Evolutionary conservation across 2,329 filamentous ascomycete genomes (phyloP).

Genomic region (Chaetomiaceae sp.): DNA sequence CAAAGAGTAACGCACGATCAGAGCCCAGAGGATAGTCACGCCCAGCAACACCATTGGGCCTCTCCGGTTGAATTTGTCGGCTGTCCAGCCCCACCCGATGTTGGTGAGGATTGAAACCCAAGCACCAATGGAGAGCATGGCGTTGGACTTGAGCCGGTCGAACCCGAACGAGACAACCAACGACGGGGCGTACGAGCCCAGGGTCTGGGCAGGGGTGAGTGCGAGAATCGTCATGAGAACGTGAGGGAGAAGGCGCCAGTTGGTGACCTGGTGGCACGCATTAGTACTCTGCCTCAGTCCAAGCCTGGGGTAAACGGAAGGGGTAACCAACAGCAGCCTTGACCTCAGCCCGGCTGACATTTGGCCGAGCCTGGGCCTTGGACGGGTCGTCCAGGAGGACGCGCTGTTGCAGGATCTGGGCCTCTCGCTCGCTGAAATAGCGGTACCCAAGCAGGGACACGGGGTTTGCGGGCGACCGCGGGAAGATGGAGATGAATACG

Average conservation of each 20-base stretch:
- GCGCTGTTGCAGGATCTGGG: slow-evolving; percentile 31
- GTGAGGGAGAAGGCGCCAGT: slow-evolving; percentile 36
- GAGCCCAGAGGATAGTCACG: slow-evolving; percentile 26
- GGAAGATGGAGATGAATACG: slow-evolving; percentile 31
- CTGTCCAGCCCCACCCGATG: slow-evolving; percentile 30
- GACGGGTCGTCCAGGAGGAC: slow-evolving; percentile 34
- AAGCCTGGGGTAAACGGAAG: no score
- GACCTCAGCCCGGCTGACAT: slow-evolving; percentile 32
- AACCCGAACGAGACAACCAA: slow-evolving; percentile 35
- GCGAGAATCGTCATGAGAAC: slow-evolving; percentile 29
- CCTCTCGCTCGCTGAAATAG: slow-evolving; percentile 33
- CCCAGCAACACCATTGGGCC: slow-evolving; percentile 29
- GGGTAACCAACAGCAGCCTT: slow-evolving; percentile 30
- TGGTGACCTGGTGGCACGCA: slow-evolving; percentile 29
- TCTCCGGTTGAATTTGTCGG: slow-evolving; percentile 25
- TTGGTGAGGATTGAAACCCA: slow-evolving; percentile 34
- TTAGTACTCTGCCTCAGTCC: not conserved
- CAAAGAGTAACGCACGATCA: slow-evolving; percentile 25
- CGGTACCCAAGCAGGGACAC: slow-evolving; percentile 30
- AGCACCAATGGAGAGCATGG: slow-evolving; percentile 33
- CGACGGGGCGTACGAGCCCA: slow-evolving; percentile 31
- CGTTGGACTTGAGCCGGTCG: slow-evolving; percentile 33
- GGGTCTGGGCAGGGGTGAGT: slow-evolving; percentile 28
- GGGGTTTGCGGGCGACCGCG: slow-evolving; percentile 28
- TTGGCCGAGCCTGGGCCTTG: slow-evolving; percentile 27